Base-by-base conservation (phyloP, 208 protist species). In the Wallacemonas sp. region DNA sequence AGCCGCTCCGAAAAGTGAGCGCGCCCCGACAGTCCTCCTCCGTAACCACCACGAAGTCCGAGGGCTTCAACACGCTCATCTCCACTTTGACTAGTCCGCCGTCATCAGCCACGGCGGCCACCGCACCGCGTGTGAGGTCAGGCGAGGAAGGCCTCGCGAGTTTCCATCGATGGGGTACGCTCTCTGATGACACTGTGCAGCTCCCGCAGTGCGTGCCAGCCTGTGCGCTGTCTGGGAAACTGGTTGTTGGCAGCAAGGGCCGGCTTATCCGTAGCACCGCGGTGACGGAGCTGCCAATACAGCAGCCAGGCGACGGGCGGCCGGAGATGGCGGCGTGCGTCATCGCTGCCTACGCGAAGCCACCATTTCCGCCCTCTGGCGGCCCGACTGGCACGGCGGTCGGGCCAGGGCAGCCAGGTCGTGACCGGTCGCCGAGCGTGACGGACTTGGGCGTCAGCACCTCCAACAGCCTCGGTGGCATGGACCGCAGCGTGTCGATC, bases 401-500 rank as follows among this genome's bases (percentile, higher is more conserved):
- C 44, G 70, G 12, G 19, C 58, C 56, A 56, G 59, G 24, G 76
- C 66, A 8, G 19, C 58, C 56, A 56, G 59, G 24, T 72, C 53
- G 63, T 51, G 22, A 75, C 39, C 12, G 72, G 45, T 8, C 42
- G 58, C 26, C 53, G 55, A 22, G 68, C 53, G 26, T 60, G 63
- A 24, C 58, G 15, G 17, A 62, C 28, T 17, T 45, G 42, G 30
- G 33, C 12, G 28, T 38, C 15, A 58, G 51, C 51, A 31, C 30
- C 5, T 34, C 51, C 12, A 58, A 58, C 51, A 58, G 51, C 28
- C 42, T 49, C n/a, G 39, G 34, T 12, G 26, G 54, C 24, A 51
- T 46, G 42, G 51, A 42, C 33, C 70, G n/a, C 68, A 76, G 41
- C 77, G 62, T 34, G 62, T 76, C 26, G 68, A 55, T 22, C 62